These are phyloP conservation scores for Talaromyces ruber DNA, from an alignment of 495 filamentous ascomycete species.

Conservation along the genomic window DNA sequence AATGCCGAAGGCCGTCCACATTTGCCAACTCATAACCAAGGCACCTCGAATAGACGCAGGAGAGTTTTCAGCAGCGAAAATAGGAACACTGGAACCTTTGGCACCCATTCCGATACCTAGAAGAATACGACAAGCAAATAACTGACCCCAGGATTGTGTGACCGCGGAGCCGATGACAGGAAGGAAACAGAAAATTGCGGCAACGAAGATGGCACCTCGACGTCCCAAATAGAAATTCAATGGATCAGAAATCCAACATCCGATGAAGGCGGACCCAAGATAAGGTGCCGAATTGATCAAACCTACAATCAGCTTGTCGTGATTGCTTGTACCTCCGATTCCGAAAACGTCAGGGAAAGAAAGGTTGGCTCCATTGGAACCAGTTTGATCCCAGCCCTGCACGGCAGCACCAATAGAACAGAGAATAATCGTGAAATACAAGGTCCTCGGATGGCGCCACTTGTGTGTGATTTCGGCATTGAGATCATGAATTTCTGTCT, in stretches of 20 bases:
- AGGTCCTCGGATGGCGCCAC: conserved; percentile 53
- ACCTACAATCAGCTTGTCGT: conserved; percentile 53
- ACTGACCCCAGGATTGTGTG: conserved; percentile 48
- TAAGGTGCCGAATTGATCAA: conserved; percentile 49
- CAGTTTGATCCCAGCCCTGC: conserved; percentile 66
- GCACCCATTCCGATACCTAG: conserved; percentile 61
- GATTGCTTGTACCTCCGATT: conserved; percentile 28
- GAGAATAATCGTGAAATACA: conserved; percentile 63
- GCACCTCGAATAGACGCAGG: conserved; percentile 55
- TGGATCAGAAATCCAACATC: conserved; percentile 55
- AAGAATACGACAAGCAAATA: conserved; percentile 48
- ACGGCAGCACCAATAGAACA: conserved; percentile 65
- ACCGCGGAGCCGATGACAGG: conserved; percentile 48
- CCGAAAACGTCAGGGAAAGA: conserved; percentile 51
- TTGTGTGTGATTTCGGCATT: conserved; percentile 50
- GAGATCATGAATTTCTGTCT: conserved; percentile 42
- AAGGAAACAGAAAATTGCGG: conserved; percentile 49
- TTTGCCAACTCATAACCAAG: conserved; percentile 57
- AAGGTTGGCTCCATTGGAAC: conserved; percentile 62
- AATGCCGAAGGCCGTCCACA: conserved; percentile 52
- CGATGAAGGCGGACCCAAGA: conserved; percentile 28
- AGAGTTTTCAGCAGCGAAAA: conserved; percentile 54
- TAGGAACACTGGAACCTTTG: conserved; percentile 52
- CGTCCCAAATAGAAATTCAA: conserved; percentile 48
- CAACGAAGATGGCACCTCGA: conserved; percentile 51